Percentiles rank a stretch among this genome's conserved stretches.
These are phyloP conservation scores for Pythium sp. DNA, from an alignment of 352 stramenopile species.

Conservation along the genomic window DNA sequence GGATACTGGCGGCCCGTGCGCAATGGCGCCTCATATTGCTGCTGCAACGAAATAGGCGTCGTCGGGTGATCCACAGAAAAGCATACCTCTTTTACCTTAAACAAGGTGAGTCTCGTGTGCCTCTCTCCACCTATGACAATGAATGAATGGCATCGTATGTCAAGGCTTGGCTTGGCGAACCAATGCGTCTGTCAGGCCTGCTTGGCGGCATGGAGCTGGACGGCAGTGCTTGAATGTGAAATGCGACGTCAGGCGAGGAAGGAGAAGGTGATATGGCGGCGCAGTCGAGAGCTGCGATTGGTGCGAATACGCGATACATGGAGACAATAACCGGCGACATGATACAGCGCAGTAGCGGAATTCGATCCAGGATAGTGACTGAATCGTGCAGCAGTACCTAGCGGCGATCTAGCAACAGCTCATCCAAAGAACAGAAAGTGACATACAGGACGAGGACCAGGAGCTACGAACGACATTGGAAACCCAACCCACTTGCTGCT, in stretches of 20 bases:
- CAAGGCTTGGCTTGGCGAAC: not conserved
- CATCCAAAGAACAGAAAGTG: not conserved
- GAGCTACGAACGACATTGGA: not conserved
- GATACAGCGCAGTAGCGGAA: not conserved
- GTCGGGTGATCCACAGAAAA: conserved; percentile 53
- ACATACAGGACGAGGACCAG: not conserved
- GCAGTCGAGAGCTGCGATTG: not conserved
- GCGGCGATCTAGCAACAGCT: not conserved
- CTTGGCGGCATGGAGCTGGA: not conserved
- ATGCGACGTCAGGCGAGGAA: not conserved
- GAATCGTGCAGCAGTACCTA: not conserved
- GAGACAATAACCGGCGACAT: not conserved
- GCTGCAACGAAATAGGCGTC: conserved; percentile 61
- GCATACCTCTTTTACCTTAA: conserved; percentile 85
- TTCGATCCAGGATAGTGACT: not conserved
- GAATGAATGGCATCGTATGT: not conserved
- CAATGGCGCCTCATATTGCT: conserved; percentile 12
- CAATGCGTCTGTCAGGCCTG: not conserved
- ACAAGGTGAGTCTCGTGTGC: conserved; percentile 61
- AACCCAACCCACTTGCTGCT: not conserved
- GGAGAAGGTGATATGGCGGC: not conserved
- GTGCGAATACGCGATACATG: not conserved
- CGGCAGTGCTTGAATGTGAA: not conserved
- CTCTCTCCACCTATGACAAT: not conserved
- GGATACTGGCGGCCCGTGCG: not conserved